Conservation (phyloP, 2,329 filamentous ascomycete species). For the Rugonectria rugulosa region DNA sequence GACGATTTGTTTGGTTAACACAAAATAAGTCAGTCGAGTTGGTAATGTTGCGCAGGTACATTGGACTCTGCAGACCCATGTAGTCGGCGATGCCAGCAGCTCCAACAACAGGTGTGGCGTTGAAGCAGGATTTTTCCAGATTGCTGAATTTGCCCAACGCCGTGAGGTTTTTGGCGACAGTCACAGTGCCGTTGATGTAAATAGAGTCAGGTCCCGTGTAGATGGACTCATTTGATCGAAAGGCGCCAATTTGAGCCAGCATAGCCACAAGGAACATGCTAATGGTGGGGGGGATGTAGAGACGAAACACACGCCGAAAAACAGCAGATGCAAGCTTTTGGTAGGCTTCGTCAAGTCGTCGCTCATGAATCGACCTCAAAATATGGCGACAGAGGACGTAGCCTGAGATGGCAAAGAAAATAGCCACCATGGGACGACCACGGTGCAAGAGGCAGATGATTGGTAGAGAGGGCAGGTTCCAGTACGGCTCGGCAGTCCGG, state of each 20-base stretch:
- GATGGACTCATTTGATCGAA: constrained; percentile 45
- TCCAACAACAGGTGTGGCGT: constrained; percentile 40
- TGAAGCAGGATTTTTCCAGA: constrained; percentile 36
- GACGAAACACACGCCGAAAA: constrained; percentile 48
- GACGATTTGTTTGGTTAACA: constrained; percentile 41
- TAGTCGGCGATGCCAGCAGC: constrained; percentile 39
- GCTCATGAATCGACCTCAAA: constrained; percentile 46
- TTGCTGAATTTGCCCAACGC: no score
- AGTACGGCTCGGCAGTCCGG: constrained; percentile 45
- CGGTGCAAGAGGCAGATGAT: constrained; percentile 50
- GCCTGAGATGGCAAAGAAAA: constrained; percentile 54
- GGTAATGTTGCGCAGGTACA: constrained; percentile 42
- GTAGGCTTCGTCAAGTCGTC: constrained; percentile 45
- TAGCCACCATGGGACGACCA: constrained; percentile 51
- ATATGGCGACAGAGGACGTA: constrained; percentile 51
- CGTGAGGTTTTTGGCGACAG: constrained; percentile 25
- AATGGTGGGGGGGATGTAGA: constrained; percentile 50
- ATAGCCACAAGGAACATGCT: constrained; percentile 51
- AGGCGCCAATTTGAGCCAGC: constrained; percentile 48
- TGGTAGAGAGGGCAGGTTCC: constrained; percentile 44
- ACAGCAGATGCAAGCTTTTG: constrained; percentile 47
- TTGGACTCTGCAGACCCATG: constrained; percentile 38
- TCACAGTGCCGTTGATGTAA: constrained; percentile 51
- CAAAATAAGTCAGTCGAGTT: constrained; percentile 43
- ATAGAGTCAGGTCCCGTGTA: constrained; percentile 48